Base-by-base conservation (phyloP, 352 stramenopile genomes). In the Elongisporangium undulatum region DNA sequence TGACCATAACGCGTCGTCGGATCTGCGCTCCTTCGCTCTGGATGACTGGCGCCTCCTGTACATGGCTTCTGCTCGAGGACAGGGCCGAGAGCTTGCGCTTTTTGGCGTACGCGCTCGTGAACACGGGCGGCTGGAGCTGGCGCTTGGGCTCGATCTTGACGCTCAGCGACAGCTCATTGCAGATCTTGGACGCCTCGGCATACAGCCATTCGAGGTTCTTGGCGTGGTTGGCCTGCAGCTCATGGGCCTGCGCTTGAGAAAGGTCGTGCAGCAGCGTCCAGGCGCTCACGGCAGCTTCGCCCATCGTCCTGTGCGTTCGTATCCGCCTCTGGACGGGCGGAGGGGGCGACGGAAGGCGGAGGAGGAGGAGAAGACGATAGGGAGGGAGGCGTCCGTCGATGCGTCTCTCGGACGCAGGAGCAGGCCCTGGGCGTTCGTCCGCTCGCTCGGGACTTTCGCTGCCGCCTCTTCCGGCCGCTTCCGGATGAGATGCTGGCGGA, bases 211-310 rank as follows among this genome's bases (percentile, higher is more conserved):
- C 63, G 12, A 87, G 58, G 41, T 84, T 83, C 49, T 29, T 29
- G 26, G 61, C 72, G 34, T 89, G 76, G 9, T 61, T 45, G 41
- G 75, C 59, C 57, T 92, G 79, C 53, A 90, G 50, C 41, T 51
- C 64, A 24, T 58, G 56, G 63, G 81, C 86, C 56, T 88, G 69
- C 15, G 85, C 79, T 38, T 71, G 77, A 55, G 76, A 77, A 20
- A 87, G 58, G 26, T 69, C 64, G 57, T 82, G 77, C 50, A 92
- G 64, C 38, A 80, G 76, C 53, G 71, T 62, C 57, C 77, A 78
- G 58, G 89, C 74, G 66, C 74, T 78, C 60, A 80, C 67, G 63
- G 90, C 79, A 57, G 77, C 79, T 61, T 92, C 82, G 38, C 79
- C 69, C 79, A 92, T 90, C 29, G 29, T 41, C n/a, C 29, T 41